These are phyloP conservation scores for Blastomyces silverae DNA, from an alignment of 2,329 filamentous ascomycete species.

Conservation along the genomic window DNA sequence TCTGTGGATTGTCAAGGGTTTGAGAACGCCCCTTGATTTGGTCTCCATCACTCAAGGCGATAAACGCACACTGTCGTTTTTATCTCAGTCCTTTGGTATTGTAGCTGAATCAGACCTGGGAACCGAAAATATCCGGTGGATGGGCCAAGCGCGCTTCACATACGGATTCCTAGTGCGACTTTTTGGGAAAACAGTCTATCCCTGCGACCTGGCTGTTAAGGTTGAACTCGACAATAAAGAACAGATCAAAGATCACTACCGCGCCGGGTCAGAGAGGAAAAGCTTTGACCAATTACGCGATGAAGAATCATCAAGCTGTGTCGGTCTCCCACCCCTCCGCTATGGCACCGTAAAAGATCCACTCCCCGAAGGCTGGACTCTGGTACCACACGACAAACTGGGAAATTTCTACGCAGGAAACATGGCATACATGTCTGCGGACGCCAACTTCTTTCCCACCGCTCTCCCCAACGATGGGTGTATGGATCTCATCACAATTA, in stretches of 20 bases:
- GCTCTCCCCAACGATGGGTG: constrained; percentile 75
- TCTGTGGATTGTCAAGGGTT: constrained; percentile 76
- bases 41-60: constrained; percentile 79
- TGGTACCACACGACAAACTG: constrained; percentile 65
- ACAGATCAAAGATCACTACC: constrained; percentile 67
- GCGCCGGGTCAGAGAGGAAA: constrained; percentile 39
- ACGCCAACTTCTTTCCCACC: constrained; percentile 75
- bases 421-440: constrained; percentile 85
- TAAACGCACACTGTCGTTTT: constrained; percentile 69
- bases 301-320: constrained; percentile 38
- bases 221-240: constrained; percentile 71
- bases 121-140: constrained; percentile 88
- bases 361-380: constrained; percentile 69
- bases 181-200: constrained; percentile 70
- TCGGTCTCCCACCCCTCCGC: constrained; percentile 62
- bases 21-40: constrained; percentile 76
- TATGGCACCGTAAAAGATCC: constrained; percentile 76
- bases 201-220: constrained; percentile 81
- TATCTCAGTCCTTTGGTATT: constrained; percentile 84
- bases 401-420: constrained; percentile 95
- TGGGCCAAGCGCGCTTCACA: constrained; percentile 79
- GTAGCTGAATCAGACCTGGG: constrained; percentile 84
- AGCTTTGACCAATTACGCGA: constrained; percentile 24
- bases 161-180: constrained; percentile 75
- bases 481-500: constrained; percentile 75